Evolutionary conservation across 1,139 yeast species (phyloP).

Genomic region (Pichia kudriavzevii): DNA sequence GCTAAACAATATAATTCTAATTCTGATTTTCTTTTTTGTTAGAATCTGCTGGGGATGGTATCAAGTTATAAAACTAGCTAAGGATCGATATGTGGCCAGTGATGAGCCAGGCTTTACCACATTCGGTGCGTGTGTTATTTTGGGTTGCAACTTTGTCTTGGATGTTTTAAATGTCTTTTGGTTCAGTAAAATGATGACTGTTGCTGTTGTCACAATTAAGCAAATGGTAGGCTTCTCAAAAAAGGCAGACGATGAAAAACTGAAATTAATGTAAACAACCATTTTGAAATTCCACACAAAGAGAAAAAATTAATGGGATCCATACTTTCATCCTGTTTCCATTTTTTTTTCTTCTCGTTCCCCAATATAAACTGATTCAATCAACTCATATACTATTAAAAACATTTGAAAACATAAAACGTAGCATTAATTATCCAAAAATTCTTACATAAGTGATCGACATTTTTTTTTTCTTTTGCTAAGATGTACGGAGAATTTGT

Average conservation of each 20-base stretch:
- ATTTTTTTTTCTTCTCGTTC: no score
- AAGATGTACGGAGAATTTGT: background rate
- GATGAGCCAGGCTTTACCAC: constrained; percentile 36
- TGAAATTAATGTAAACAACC: constrained; percentile 23
- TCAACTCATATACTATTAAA: no score
- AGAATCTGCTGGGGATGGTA: constrained; percentile 88
- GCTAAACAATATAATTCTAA: constrained; percentile 63
- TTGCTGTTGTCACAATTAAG: constrained; percentile 51
- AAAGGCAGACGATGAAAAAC: constrained; percentile 21
- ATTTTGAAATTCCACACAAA: background rate
- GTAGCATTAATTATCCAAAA: constrained; percentile 4
- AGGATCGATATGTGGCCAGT: constrained; percentile 41
- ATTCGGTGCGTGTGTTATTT: constrained; percentile 42
- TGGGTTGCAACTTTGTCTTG: constrained; percentile 56
- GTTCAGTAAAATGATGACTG: constrained; percentile 77
- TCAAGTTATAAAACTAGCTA: constrained; percentile 48
- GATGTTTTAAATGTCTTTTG: constrained; percentile 65
- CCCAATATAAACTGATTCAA: no score
- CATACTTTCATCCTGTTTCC: no score
- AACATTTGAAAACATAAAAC: no score
- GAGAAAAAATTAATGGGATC: no score
- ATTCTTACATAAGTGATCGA: background rate
- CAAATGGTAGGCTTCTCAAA: constrained; percentile 22
- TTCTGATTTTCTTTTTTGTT: constrained; percentile 64
- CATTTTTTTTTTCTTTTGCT: background rate